Evolutionary conservation across 2,329 filamentous ascomycete species (phyloP), one percentile per base, ranked within the genome.

Genomic region (Elsinoe australis): DNA sequence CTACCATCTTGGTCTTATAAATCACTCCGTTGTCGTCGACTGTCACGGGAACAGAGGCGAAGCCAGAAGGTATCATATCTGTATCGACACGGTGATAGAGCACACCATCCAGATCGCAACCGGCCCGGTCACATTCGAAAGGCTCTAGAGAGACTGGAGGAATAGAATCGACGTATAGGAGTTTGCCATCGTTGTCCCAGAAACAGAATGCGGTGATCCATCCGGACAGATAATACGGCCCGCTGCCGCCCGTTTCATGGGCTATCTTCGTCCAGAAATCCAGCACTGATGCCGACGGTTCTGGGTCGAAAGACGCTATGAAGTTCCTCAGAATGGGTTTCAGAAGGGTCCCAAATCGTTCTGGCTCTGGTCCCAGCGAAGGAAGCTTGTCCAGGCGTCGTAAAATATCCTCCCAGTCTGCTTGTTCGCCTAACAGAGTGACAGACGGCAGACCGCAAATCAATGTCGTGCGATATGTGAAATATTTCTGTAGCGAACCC

Each of bases 391-490:
- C 66, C 4, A 78, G 51, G 51, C 68, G 69, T 1, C 29, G 51
- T 7, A 67, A 54, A 5, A 79, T 58, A 18, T 55, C 54, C 17
- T 61, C 55, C 66, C 71, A 79, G 57, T 79, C 74, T 1, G 51
- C 49, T 9, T 62, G 55, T 31, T 71, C 64, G 2, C 75, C 75
- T 0, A 72, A 63, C 1, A 79, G 58, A 0, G 74, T 78, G 0
- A 78, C 71, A 0, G 67, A 68, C 0, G 75, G 76, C 2, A 79
- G 61, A 0, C 74, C 75, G 52, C 74, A 78, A 0, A 15, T 10
- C 0, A 63, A 49, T 0, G 10, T 35, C 8, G 54, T 53, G 1
- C 3, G 49, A 52, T 67, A 72, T 0, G 38, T 47, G 50, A 76
- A 78, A 53, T 75, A 78, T 15, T 68, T 64, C 54, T 75, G 67